Conservation (phyloP, 352 stramenopile genomes). For the Phytopythium vexans region DNA sequence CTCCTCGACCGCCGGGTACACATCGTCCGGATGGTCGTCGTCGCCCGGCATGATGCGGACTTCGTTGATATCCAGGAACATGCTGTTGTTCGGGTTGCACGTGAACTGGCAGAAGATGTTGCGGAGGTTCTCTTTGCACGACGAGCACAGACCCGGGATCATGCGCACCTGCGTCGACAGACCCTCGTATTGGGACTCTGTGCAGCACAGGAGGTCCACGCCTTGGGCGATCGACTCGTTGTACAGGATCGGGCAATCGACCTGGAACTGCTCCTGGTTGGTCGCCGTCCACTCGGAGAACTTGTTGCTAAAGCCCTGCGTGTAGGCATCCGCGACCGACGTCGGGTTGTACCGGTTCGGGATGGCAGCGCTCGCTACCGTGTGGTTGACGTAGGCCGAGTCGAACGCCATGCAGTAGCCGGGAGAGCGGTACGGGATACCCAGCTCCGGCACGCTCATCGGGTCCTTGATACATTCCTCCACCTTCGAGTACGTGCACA, state of each 20-base stretch:
- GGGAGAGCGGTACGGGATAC: constrained; percentile 27
- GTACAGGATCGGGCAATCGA: constrained; percentile 60
- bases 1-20: constrained; percentile 55
- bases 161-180: constrained; percentile 55
- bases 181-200: constrained; percentile 46
- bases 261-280: constrained; percentile 56
- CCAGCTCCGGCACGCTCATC: constrained; percentile 27
- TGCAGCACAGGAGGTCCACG: constrained; percentile 58
- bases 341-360: constrained; percentile 59
- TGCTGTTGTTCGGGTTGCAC: constrained; percentile 61
- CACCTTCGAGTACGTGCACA: constrained; percentile 66
- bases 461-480: constrained; percentile 50
- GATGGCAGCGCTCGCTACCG: constrained; percentile 19
- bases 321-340: constrained; percentile 41
- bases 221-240: constrained; percentile 45
- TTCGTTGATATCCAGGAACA: constrained; percentile 54
- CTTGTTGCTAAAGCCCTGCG: constrained; percentile 46
- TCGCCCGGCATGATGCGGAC: constrained; percentile 46
- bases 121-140: constrained; percentile 62
- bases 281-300: constrained; percentile 54
- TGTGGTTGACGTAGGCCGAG: constrained; percentile 40
- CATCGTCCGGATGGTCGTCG: constrained; percentile 24
- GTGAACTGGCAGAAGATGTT: constrained; percentile 68
- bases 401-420: constrained; percentile 54
- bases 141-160: constrained; percentile 52